phyloP scores from a whole-genome alignment of 2,329 filamentous ascomycete species.

The Pyrenophora seminiperda region DNA sequence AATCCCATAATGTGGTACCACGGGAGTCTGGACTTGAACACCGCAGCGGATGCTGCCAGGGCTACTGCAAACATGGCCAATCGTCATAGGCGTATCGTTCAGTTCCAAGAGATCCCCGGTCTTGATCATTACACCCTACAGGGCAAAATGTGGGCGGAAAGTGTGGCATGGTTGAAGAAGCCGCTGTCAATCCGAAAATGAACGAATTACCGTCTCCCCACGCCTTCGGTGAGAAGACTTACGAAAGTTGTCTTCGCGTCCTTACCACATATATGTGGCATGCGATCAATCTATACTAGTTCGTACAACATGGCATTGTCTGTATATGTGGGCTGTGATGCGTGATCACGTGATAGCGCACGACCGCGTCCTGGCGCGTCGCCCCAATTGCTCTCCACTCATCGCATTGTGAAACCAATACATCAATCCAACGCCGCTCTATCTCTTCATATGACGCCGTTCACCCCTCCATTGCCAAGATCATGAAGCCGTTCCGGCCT shows the following conservation, averaged over 20 bases:
- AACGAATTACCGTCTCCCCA: not conserved
- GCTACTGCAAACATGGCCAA: not conserved
- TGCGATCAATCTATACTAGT: not conserved
- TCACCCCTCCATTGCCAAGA: constrained; percentile 4
- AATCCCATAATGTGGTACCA: constrained; percentile 2
- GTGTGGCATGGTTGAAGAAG: not conserved
- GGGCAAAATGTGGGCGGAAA: not conserved
- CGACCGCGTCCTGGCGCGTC: constrained; percentile 18
- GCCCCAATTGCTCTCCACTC: constrained; percentile 1
- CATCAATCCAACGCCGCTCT: not conserved
- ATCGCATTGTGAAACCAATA: not conserved
- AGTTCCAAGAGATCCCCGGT: not conserved
- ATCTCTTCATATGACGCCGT: constrained; percentile 1
- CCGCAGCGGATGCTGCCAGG: not conserved
- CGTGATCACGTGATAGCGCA: constrained; percentile 17
- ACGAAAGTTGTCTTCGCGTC: too few relatives aligned
- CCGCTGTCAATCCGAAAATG: not conserved
- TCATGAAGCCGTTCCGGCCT: constrained; percentile 45
- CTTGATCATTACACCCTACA: not conserved
- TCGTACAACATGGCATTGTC: not conserved
- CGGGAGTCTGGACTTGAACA: not conserved
- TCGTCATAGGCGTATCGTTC: not conserved
- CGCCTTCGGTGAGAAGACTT: too few relatives aligned
- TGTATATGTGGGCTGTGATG: not conserved
- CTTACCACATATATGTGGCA: not conserved